Percentiles rank a stretch among this genome's conserved stretches.
phyloP scores from a whole-genome alignment of 192 early-diverging fungal species.

The Mortierella antarctica region DNA sequence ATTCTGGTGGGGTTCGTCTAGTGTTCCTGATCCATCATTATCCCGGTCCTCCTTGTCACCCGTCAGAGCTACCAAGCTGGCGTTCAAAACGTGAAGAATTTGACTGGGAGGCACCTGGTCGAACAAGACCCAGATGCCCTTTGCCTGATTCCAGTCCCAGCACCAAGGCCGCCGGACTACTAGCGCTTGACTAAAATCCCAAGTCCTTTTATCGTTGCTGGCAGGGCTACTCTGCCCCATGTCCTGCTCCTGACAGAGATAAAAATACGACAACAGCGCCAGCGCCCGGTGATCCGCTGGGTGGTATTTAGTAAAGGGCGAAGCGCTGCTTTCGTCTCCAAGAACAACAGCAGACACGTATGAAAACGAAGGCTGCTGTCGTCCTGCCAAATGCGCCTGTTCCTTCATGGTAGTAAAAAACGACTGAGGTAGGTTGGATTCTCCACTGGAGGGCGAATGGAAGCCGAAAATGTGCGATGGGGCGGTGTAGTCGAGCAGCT shows the following conservation, averaged over 20 bases:
- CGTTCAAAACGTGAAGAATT: constrained; percentile 85
- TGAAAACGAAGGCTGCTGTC: constrained; percentile 10
- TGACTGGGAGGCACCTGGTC: constrained; percentile 85
- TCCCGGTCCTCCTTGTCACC: constrained; percentile 51
- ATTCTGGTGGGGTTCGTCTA: neutral
- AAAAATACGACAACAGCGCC: constrained; percentile 77
- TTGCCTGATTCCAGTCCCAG: constrained; percentile 67
- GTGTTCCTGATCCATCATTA: neutral
- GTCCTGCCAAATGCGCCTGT: constrained; percentile 16
- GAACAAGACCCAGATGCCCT: constrained; percentile 74
- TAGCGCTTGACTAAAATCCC: constrained; percentile 67
- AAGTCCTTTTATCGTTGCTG: constrained; percentile 31
- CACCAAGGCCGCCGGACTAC: constrained; percentile 66
- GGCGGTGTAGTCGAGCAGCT: constrained; percentile 65
- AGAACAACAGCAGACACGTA: constrained; percentile 28
- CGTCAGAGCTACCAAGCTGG: constrained; percentile 82
- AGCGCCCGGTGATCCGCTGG: constrained; percentile 76
- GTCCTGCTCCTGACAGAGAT: constrained; percentile 38
- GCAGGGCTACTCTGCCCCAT: neutral
- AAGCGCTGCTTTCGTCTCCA: constrained; percentile 22
- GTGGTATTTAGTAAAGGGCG: constrained; percentile 61
- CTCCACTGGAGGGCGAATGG: constrained; percentile 40
- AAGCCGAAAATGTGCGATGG: constrained; percentile 81
- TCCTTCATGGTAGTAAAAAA: constrained; percentile 59
- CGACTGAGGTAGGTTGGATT: constrained; percentile 54